phyloP scores from a whole-genome alignment of 2,329 filamentous ascomycete species.

The Arthrinium phaeospermum region DNA sequence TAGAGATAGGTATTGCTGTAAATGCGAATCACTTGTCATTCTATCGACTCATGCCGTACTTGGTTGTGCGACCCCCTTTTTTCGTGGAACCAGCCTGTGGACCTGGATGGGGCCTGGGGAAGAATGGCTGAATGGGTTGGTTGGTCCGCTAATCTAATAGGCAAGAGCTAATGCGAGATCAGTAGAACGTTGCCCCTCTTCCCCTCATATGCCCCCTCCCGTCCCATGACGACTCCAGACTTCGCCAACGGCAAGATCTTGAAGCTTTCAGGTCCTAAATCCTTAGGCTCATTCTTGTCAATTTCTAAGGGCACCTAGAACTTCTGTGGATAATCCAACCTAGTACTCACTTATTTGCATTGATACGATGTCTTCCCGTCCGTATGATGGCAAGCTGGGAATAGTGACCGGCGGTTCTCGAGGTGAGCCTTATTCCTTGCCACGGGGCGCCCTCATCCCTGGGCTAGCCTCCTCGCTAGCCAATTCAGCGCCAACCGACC shows the following conservation, averaged over 20 bases:
- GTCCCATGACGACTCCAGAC: neutral
- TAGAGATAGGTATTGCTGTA: neutral
- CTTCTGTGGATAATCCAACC: neutral
- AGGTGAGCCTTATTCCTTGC: slow-evolving; percentile 31
- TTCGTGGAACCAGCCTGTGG: neutral
- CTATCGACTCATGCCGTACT: neutral
- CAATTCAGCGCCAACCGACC: neutral
- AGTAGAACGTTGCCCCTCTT: slow-evolving; percentile 8
- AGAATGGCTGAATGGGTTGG: neutral
- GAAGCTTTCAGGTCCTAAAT: neutral
- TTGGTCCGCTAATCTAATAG: neutral
- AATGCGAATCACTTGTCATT: neutral
- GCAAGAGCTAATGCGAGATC: slow-evolving; percentile 7
- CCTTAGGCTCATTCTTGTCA: too few relatives aligned
- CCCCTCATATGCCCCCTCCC: slow-evolving; percentile 13
- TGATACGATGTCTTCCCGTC: slow-evolving; percentile 15
- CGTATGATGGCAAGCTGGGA: slow-evolving; percentile 49
- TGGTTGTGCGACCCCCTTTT: neutral
- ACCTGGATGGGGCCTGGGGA: neutral
- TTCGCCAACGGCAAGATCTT: neutral
- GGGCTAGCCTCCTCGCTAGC: neutral
- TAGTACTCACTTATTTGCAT: neutral
- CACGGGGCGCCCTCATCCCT: neutral
- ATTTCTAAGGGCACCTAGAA: neutral
- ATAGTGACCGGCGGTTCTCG: slow-evolving; percentile 56